A percentile compares a stretch with the other conserved stretches of the same genome.
phyloP scores from a whole-genome alignment of 768 basidiomycete genomes.

The Auricularia sp. region DNA sequence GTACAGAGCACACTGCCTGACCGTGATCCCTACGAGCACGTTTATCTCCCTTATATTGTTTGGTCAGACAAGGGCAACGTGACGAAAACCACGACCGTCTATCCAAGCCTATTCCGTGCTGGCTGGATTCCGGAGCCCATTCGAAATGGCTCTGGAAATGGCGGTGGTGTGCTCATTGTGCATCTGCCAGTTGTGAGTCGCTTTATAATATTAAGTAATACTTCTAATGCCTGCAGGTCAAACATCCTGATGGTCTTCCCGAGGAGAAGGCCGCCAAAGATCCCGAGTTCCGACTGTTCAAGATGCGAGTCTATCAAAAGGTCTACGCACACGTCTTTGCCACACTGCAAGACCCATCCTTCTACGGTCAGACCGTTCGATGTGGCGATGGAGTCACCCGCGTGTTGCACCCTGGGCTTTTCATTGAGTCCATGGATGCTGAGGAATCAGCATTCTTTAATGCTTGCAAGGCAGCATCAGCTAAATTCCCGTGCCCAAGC shows the following conservation, averaged over 20 bases:
- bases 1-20: too few species aligned
- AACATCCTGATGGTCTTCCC: conserved; percentile 21
- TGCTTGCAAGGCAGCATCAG: conserved; percentile 16
- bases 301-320: conserved; percentile 23
- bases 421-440: conserved; percentile 22
- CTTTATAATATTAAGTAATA: too few species aligned
- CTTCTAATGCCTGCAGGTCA: too few species aligned
- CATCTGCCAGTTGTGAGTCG: too few species aligned
- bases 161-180: too few species aligned
- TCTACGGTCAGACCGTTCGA: conserved; percentile 15
- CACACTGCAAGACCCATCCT: conserved; percentile 14
- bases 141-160: too few species aligned
- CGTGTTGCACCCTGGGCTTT: conserved; percentile 21
- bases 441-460: conserved; percentile 23
- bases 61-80: conserved; percentile 26
- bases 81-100: too few species aligned
- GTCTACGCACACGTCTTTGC: conserved; percentile 16
- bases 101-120: too few species aligned
- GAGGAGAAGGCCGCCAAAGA: conserved; percentile 13
- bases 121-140: too few species aligned
- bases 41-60: conserved; percentile 6
- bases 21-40: neutral
- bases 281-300: conserved; percentile 19
- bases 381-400: conserved; percentile 16
- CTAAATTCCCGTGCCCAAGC: conserved; percentile 23